phyloP scores from a whole-genome alignment of 106 monocot species.

The Hemerocallis citrina region DNA sequence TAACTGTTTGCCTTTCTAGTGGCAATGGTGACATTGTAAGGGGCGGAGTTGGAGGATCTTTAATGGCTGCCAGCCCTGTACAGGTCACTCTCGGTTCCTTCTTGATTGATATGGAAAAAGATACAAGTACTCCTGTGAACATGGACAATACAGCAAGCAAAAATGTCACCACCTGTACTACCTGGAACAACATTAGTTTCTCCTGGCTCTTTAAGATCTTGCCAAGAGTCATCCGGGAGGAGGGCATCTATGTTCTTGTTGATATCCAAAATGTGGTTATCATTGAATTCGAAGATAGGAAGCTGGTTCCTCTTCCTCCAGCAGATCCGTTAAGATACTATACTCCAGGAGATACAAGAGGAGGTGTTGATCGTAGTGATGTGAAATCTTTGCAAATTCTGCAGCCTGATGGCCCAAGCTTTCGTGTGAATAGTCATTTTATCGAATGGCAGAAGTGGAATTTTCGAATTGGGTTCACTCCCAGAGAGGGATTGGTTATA shows the following conservation, averaged over 20 bases:
- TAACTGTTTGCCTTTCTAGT: slow-evolving; percentile 44
- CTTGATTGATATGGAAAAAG: slow-evolving; percentile 14
- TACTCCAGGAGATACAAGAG: slow-evolving; percentile 88
- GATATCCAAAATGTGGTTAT: slow-evolving; percentile 88
- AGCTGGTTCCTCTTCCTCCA: slow-evolving; percentile 84
- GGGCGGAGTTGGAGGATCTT: slow-evolving; percentile 34
- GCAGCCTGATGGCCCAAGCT: slow-evolving; percentile 98
- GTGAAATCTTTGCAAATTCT: slow-evolving; percentile 84
- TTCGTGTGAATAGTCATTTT: slow-evolving; percentile 82
- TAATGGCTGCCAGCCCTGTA: slow-evolving; percentile 36
- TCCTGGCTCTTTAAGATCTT: slow-evolving; percentile 4
- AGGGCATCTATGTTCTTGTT: slow-evolving; percentile 88
- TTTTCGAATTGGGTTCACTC: slow-evolving; percentile 94
- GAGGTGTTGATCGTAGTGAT: slow-evolving; percentile 95
- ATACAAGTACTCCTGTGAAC: slow-evolving; percentile 6
- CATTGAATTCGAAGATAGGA: slow-evolving; percentile 90
- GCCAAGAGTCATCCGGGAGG: slow-evolving; percentile 14
- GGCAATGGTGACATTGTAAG: slow-evolving; percentile 26
- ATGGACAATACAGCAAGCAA: slow-evolving; percentile 3
- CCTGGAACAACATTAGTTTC: slow-evolving; percentile 2
- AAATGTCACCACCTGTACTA: not conserved
- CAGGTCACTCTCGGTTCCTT: slow-evolving; percentile 47
- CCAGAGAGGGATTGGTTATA: slow-evolving; percentile 90
- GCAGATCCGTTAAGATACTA: slow-evolving; percentile 94
- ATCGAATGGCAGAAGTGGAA: slow-evolving; percentile 99